These are phyloP conservation scores for Otatea glauca DNA, from an alignment of 176 grass and related monocot genomes.

Conservation along the genomic window DNA sequence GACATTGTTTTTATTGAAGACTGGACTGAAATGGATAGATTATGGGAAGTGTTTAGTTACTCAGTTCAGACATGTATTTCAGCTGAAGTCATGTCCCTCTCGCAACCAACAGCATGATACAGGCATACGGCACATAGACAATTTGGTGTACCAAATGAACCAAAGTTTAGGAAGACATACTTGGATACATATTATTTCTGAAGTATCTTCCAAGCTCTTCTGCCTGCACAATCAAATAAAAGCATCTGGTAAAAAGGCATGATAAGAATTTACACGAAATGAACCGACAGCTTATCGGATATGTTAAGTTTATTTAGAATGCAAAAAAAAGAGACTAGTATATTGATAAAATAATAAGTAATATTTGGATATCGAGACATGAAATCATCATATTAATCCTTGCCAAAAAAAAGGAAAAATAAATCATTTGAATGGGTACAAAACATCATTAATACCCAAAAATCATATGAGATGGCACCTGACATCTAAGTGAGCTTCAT, in stretches of 20 bases:
- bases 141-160: background rate
- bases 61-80: slow-evolving; percentile 30
- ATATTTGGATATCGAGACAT: background rate
- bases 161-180: slow-evolving; percentile 45
- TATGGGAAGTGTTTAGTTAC: background rate
- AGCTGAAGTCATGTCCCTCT: slow-evolving; percentile 28
- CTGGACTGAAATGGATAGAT: background rate
- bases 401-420: background rate
- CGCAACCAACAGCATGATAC: background rate
- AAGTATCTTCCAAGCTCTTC: slow-evolving; percentile 98
- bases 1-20: background rate
- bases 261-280: slow-evolving; percentile 22
- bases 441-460: background rate
- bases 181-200: slow-evolving; percentile 99
- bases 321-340: background rate
- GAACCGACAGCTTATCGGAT: background rate
- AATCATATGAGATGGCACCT: slow-evolving; percentile 16
- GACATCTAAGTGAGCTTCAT: slow-evolving; percentile 19
- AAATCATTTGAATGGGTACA: slow-evolving; percentile 2
- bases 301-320: slow-evolving; percentile 6
- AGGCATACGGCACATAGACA: background rate
- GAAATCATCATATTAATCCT: background rate
- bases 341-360: background rate
- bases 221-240: slow-evolving; percentile 56
- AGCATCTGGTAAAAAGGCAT: background rate